phyloP scores from a whole-genome alignment of 441 rosid genomes.

The Flueggea neowawraea region DNA sequence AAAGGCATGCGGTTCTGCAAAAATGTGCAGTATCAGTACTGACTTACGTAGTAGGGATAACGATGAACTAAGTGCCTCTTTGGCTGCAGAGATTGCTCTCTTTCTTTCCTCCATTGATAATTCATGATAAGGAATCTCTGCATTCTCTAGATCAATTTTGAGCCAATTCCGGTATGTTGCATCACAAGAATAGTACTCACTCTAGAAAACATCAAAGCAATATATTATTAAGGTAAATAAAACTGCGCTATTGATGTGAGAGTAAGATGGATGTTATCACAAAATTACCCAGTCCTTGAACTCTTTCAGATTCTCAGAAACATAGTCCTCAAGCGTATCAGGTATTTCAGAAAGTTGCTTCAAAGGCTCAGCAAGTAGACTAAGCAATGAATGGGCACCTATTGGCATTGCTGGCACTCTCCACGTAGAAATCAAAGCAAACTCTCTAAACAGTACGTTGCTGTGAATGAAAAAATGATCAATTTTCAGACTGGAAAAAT shows the following conservation, averaged over 20 bases:
- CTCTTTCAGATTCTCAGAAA: conserved; percentile 81
- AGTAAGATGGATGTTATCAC: conserved; percentile 7
- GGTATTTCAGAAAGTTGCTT: conserved; percentile 88
- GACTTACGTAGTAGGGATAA: conserved; percentile 68
- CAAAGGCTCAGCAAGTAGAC: conserved; percentile 98
- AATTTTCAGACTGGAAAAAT: conserved; percentile 14
- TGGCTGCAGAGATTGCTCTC: conserved; percentile 63
- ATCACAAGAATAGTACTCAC: conserved; percentile 92
- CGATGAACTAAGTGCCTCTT: conserved; percentile 66
- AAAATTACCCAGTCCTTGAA: conserved; percentile 91
- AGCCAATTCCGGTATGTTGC: conserved; percentile 98
- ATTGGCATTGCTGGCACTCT: conserved; percentile 97
- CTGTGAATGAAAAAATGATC: conserved; percentile 33
- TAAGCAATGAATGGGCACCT: conserved; percentile 90
- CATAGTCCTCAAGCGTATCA: conserved; percentile 54
- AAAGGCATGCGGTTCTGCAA: conserved; percentile 1
- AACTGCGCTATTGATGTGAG: conserved; percentile 6
- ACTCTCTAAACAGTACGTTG: conserved; percentile 92
- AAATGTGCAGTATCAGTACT: conserved; percentile 1
- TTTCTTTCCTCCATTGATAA: conserved; percentile 80
- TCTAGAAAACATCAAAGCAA: conserved; percentile 40
- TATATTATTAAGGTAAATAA: conserved; percentile 3
- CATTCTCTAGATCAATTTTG: conserved; percentile 73
- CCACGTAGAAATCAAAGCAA: conserved; percentile 97
- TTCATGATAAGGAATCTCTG: conserved; percentile 60